phyloP scores from a whole-genome alignment of 2,329 filamentous ascomycete genomes.

The Aspergillus awamori region DNA sequence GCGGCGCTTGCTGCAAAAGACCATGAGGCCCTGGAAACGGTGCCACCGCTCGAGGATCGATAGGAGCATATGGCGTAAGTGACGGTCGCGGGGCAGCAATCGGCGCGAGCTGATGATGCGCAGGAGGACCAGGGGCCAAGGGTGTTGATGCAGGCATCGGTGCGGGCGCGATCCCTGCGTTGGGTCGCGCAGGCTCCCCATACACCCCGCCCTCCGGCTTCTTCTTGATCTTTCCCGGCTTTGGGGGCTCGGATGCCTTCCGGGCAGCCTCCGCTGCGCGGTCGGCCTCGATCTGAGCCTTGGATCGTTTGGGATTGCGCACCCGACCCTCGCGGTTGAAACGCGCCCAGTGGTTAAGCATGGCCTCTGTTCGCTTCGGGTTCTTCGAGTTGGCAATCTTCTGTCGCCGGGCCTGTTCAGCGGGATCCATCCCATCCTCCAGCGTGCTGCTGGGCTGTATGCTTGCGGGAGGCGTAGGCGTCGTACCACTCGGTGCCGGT shows the following conservation, averaged over 20 bases:
- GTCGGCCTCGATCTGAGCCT: constrained; percentile 49
- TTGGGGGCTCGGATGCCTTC: constrained; percentile 31
- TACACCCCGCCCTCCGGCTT: constrained; percentile 25
- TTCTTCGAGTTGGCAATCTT: constrained; percentile 50
- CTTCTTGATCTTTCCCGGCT: constrained; percentile 30
- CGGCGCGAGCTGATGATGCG: constrained; percentile 23
- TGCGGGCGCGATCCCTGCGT: constrained; percentile 24
- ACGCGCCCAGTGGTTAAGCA: constrained; percentile 49
- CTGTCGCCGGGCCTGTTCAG: constrained; percentile 38
- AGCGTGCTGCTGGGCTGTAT: constrained; percentile 21
- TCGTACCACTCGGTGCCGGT: constrained; percentile 19
- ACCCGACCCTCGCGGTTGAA: constrained; percentile 49
- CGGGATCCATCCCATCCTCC: constrained; percentile 30
- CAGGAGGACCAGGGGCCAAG: constrained; percentile 21
- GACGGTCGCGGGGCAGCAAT: constrained; percentile 23
- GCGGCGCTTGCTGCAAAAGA: constrained; percentile 24
- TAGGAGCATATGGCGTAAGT: constrained; percentile 34
- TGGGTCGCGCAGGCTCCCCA: constrained; percentile 23
- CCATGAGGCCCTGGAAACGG: constrained; percentile 23
- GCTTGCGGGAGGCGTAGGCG: constrained; percentile 15
- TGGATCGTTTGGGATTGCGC: constrained; percentile 48
- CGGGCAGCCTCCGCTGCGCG: constrained; percentile 33
- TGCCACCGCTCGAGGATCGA: constrained; percentile 27
- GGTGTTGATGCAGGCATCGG: constrained; percentile 19
- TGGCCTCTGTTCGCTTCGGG: constrained; percentile 48